Evolutionary conservation across 2,329 filamentous ascomycete species (phyloP), one percentile per base, ranked within the genome.

Genomic region (Penicillium capsulatum): DNA sequence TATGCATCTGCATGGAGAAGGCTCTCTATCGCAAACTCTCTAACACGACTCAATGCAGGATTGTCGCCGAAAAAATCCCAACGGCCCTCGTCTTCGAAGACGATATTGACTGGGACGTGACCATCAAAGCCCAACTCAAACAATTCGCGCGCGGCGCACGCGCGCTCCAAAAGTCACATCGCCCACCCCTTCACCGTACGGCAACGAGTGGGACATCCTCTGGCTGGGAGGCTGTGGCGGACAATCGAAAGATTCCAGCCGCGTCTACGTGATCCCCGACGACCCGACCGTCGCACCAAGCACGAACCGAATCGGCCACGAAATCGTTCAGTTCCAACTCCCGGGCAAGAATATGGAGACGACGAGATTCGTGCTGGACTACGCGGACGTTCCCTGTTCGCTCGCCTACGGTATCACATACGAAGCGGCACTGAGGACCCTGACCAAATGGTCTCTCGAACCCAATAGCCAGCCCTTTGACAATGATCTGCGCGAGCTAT

Each of bases 21-120:
- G 22, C 11, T 7, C 10, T 14, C 4, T 16, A 17, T 17, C 3
- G 10, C 7, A 10, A n/a, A 3, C 8, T 31, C 13, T 28, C 13
- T 39, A 6, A 31, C 17, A 10, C 11, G 19, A 9, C 9, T 22
- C 9, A 9, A n/a, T n/a, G 10, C 16, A 33, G 17, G 7, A 37
- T 34, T 6, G 30, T 42, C 9, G 17, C 32, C 7, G 17, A 38
- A 17, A 34, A 26, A 28, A 28, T 31, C 3, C 11, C n/a, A 7
- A 34, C 24, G 3, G 7, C 77, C 76, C 1, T 74, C 68, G 61
- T 74, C 34, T 66, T 71, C n/a, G 64, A 68, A 38, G 64, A 68
- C 34, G 64, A 67, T 34, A 58, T 60, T 19, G 65, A 67, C 39
- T 67, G 59, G 58, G 65, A 67, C 39, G 47, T 64, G 4, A 47